These are phyloP conservation scores for Plenodomus biglobosus DNA, from an alignment of 2,329 filamentous ascomycete species.

Conservation along the genomic window DNA sequence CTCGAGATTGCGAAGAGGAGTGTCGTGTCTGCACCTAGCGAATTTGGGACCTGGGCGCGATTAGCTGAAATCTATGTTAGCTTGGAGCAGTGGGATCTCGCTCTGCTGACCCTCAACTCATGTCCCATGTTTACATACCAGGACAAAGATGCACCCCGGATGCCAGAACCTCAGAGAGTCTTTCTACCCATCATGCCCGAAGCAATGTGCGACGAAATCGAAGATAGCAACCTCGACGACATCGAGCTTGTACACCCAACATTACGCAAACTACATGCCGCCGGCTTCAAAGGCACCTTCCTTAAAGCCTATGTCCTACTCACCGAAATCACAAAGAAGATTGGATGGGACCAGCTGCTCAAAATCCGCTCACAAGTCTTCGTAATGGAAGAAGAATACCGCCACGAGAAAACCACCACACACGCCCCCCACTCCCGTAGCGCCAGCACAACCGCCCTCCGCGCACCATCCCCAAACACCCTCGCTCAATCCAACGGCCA, in stretches of 20 bases:
- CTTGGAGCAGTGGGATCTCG: constrained; percentile 95
- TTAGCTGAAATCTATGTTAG: constrained; percentile 91
- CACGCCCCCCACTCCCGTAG: constrained; percentile 59
- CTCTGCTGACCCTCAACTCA: constrained; percentile 91
- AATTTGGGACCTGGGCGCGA: constrained; percentile 95
- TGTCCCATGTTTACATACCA: constrained; percentile 99
- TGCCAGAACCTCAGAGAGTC: constrained; percentile 90
- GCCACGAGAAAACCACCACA: constrained; percentile 68
- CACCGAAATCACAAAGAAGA: constrained; percentile 93
- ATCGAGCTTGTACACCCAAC: constrained; percentile 86
- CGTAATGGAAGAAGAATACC: constrained; percentile 99
- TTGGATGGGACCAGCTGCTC: constrained; percentile 95
- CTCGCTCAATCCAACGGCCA: constrained; percentile 45
- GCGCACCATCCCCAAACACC: constrained; percentile 60
- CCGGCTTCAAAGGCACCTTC: constrained; percentile 92
- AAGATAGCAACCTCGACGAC: constrained; percentile 79
- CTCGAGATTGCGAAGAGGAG: constrained; percentile 91
- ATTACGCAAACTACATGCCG: constrained; percentile 80
- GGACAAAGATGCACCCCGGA: constrained; percentile 91
- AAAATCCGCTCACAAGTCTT: constrained; percentile 96
- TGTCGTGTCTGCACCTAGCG: constrained; percentile 91
- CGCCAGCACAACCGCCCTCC: constrained; percentile 76
- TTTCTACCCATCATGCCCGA: constrained; percentile 84
- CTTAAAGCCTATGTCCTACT: constrained; percentile 91
- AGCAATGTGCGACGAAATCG: constrained; percentile 91